Evolutionary conservation across 345 rosid species (phyloP), one percentile per base, ranked within the genome.

Genomic region (Sonneratia alba): DNA sequence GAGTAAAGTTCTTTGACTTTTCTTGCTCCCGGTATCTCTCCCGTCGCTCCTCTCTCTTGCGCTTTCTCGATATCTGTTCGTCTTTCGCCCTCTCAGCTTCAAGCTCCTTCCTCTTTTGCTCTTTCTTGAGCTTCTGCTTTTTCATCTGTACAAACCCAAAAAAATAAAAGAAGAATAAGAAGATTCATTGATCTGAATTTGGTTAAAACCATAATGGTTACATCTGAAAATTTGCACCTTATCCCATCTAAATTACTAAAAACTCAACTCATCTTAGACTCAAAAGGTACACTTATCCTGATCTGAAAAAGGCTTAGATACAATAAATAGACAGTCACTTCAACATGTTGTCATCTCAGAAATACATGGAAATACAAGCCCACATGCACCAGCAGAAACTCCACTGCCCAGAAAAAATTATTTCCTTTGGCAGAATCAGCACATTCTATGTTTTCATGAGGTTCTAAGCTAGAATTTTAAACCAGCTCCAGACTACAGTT

Each of bases 21-120:
- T 92, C 98, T 76, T 90, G 84, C 66, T 19, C 81, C 34, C 97
- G 75, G 71, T 88, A 90, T 71, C 91, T 86, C 73, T 87, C 97
- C 72, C 89, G 87, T 51, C 89, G 77, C 79, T 89, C 92, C 76
- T 89, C 97, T 77, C 98, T 89, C 57, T 66, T 83, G 37, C 97
- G 94, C 80, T 95, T 95, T 78, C 79, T 87, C 0, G 73, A 78
- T 72, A 82, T 36, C 77, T 78, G 78, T 62, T 89, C 98, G 1
- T 80, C 91, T 85, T 95, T 95, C 4, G 88, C 91, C 83, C 72
- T 90, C 82, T 90, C 83, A 66, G 76, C 77, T 69, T 85, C 87
- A 0, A 76, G 73, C 74, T 74, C 72, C 71, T 83, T 84, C 81
- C 81, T 89, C 84, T 87, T 90, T 80, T 84, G 80, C 32, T 83